phyloP scores from a whole-genome alignment of 345 rosid genomes.

The Gossypium thurberi region DNA sequence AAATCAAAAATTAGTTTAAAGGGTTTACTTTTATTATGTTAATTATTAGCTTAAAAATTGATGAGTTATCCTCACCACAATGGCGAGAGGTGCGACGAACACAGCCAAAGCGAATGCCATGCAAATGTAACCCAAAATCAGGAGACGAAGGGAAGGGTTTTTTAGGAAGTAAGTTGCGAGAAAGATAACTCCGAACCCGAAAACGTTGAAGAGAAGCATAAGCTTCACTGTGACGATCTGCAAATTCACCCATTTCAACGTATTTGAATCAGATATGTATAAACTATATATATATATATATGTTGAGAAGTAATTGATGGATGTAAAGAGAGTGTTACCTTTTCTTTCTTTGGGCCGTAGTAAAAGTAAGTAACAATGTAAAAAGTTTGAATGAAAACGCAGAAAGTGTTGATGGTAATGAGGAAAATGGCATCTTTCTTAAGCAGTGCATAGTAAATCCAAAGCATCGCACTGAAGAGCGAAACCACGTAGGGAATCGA shows the following conservation, averaged over 20 bases:
- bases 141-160: slow-evolving; percentile 31
- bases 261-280: background rate
- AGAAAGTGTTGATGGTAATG: slow-evolving; percentile 52
- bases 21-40: no score
- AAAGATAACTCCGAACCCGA: slow-evolving; percentile 55
- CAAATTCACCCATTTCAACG: background rate
- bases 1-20: no score
- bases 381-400: slow-evolving; percentile 37
- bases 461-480: slow-evolving; percentile 67
- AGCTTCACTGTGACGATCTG: slow-evolving; percentile 54
- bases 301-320: background rate
- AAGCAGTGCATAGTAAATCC: slow-evolving; percentile 65
- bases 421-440: slow-evolving; percentile 36
- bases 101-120: slow-evolving; percentile 62
- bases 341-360: slow-evolving; percentile 57
- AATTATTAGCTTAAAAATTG: background rate
- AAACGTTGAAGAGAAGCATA: slow-evolving; percentile 37
- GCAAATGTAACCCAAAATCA: slow-evolving; percentile 69
- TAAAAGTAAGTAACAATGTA: slow-evolving; percentile 46
- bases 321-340: slow-evolving; percentile 24
- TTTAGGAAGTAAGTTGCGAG: slow-evolving; percentile 35
- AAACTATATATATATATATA: background rate
- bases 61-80: slow-evolving; percentile 41
- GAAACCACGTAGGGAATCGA: slow-evolving; percentile 65
- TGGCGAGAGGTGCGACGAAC: slow-evolving; percentile 79